These are phyloP conservation scores for Lyophyllum shimeji DNA, from an alignment of 768 basidiomycete genomes.

Conservation along the genomic window DNA sequence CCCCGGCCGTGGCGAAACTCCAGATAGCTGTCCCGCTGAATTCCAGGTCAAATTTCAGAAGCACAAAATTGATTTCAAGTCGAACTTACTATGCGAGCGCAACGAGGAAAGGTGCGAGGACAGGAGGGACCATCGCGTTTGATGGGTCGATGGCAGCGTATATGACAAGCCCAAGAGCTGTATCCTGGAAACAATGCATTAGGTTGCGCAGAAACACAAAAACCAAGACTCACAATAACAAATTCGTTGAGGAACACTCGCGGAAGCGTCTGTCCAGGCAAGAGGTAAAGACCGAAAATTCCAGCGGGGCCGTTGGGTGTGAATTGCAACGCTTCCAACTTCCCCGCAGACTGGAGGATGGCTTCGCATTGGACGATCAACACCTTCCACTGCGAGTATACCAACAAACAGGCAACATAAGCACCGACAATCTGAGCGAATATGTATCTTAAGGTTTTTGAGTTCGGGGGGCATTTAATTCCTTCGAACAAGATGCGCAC, in stretches of 20 bases:
- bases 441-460: slow-evolving; percentile 48
- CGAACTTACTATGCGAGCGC: slow-evolving; percentile 56
- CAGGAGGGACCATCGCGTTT: slow-evolving; percentile 56
- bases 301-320: slow-evolving; percentile 48
- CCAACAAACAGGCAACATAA: slow-evolving; percentile 57
- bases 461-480: neutral
- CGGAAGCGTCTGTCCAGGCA: slow-evolving; percentile 43
- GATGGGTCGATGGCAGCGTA: slow-evolving; percentile 58
- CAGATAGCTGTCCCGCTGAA: slow-evolving; percentile 55
- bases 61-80: neutral
- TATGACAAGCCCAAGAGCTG: slow-evolving; percentile 48
- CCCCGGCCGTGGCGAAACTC: slow-evolving; percentile 53
- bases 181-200: slow-evolving; percentile 29
- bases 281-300: slow-evolving; percentile 50
- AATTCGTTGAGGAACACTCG: slow-evolving; percentile 56
- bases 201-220: neutral
- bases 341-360: slow-evolving; percentile 21
- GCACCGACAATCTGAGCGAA: slow-evolving; percentile 64
- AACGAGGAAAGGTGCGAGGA: slow-evolving; percentile 49
- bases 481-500: slow-evolving; percentile 25
- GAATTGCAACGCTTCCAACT: slow-evolving; percentile 26
- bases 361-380: slow-evolving; percentile 40
- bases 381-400: slow-evolving; percentile 64
- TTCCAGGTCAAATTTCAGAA: neutral
- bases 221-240: slow-evolving; percentile 39